Conservation (phyloP, 2,329 filamentous ascomycete species). For the Cordyceps cateniannulata region DNA sequence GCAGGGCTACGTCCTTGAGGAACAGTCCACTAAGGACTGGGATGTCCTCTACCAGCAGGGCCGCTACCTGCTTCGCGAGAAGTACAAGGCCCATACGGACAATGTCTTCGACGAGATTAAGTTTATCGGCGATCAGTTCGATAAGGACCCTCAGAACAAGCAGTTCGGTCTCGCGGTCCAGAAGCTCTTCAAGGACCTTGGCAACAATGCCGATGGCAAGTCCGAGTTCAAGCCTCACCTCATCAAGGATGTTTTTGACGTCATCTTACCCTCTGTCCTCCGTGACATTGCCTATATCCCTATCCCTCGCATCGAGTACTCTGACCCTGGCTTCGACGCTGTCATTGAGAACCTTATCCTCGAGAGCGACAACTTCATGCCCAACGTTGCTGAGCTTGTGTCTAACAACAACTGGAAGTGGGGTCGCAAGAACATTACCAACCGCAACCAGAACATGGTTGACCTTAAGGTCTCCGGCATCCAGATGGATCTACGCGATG, state of each 20-base stretch:
- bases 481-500: slow-evolving; percentile 85
- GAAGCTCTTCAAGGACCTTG: slow-evolving; percentile 83
- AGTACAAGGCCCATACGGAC: slow-evolving; percentile 81
- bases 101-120: slow-evolving; percentile 83
- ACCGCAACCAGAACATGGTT: slow-evolving; percentile 72
- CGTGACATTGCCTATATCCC: slow-evolving; percentile 86
- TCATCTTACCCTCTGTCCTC: slow-evolving; percentile 77
- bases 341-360: slow-evolving; percentile 92
- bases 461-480: slow-evolving; percentile 84
- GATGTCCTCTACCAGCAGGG: slow-evolving; percentile 79
- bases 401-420: slow-evolving; percentile 94
- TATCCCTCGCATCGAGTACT: slow-evolving; percentile 89
- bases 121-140: slow-evolving; percentile 84
- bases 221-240: slow-evolving; percentile 87
- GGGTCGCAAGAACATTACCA: slow-evolving; percentile 82
- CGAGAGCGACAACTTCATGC: slow-evolving; percentile 94
- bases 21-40: slow-evolving; percentile 74
- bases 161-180: slow-evolving; percentile 68
- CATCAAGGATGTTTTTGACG: slow-evolving; percentile 77
- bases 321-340: slow-evolving; percentile 75
- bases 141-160: slow-evolving; percentile 80
- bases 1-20: slow-evolving; percentile 85
- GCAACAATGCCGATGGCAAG: slow-evolving; percentile 79
- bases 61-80: slow-evolving; percentile 77
- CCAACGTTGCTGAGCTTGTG: slow-evolving; percentile 80